Base-by-base conservation (phyloP, 169 alveolate genomes). In the Eimeria acervulina region DNA sequence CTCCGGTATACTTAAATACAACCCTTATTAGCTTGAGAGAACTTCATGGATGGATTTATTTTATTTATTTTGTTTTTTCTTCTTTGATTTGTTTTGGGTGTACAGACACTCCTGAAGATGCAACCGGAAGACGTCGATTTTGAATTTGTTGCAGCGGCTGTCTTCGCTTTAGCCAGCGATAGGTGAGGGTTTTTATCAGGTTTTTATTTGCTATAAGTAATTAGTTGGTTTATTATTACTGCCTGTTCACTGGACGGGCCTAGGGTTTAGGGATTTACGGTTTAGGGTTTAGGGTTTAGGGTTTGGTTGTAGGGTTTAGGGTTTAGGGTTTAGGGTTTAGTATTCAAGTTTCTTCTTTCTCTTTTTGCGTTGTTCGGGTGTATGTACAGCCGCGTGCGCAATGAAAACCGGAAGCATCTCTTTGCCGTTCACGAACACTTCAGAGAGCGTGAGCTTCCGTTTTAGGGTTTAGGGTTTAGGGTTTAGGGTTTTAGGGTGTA, bases 151-250 rank as follows among this genome's bases (percentile, higher is more conserved):
- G 12, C 70, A 28, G 90, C 70, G 15, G 90, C 90, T 19, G 10
- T 81, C n/a, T 81, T 81, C 44, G 33, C 90, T 13, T n/a, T 81
- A 28, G 90, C 90, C 2, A 81, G 72, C 72, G 90, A 81, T 63
- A 81, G n/a, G 90, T 81, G 5, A 47, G 90, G 12, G 0, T 26
- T 74, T 36, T 33, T 28, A 8, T 74, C 19, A 15, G 33, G 81
- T 17, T 12, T 7, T 17, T 55, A 17, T 17, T 55, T 55, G 66
- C 66, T n/a, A n/a, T n/a, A n/a, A n/a, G n/a, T n/a, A n/a, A n/a
- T n/a, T n/a, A n/a, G n/a, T n/a, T n/a, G n/a, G n/a, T n/a, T n/a
- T n/a, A 12, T 12, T 47, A 5, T 12, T 47, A 12, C 55, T 47
- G 55, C 55, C 12, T 5, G 17, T 47, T 5, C 55, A 47, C 12